phyloP scores from a whole-genome alignment of 2,329 filamentous ascomycete species.

The Colletotrichum sp. region DNA sequence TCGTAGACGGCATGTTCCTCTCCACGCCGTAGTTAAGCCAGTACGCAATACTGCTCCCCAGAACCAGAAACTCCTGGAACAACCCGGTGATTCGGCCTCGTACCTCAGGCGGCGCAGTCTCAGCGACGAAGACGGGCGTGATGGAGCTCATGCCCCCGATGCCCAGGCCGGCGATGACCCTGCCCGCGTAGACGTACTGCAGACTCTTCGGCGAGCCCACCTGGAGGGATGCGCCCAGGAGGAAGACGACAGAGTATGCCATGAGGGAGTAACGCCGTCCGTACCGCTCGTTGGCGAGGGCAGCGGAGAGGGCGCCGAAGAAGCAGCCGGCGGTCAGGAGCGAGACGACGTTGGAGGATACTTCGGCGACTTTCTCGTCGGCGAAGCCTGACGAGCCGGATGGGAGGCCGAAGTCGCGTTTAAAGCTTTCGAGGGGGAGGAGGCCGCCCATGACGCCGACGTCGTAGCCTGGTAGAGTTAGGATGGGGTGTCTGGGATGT shows the following conservation, averaged over 20 bases:
- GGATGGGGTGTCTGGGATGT: accelerated
- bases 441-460: slow-evolving; percentile 44
- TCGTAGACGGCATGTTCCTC: background rate
- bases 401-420: slow-evolving; percentile 35
- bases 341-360: background rate
- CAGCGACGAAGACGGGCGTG: background rate
- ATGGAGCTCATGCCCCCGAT: background rate
- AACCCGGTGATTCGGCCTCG: background rate
- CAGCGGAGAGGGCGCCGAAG: background rate
- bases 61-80: background rate
- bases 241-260: background rate
- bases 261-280: background rate
- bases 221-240: background rate
- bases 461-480: background rate
- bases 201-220: background rate
- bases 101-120: slow-evolving; percentile 19
- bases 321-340: background rate
- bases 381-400: background rate
- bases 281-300: background rate
- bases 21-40: background rate
- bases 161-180: background rate
- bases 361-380: background rate
- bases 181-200: background rate
- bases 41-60: background rate
- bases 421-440: slow-evolving; percentile 40